phyloP scores from a whole-genome alignment of 805 yeast species.

The Lachancea cidri region DNA sequence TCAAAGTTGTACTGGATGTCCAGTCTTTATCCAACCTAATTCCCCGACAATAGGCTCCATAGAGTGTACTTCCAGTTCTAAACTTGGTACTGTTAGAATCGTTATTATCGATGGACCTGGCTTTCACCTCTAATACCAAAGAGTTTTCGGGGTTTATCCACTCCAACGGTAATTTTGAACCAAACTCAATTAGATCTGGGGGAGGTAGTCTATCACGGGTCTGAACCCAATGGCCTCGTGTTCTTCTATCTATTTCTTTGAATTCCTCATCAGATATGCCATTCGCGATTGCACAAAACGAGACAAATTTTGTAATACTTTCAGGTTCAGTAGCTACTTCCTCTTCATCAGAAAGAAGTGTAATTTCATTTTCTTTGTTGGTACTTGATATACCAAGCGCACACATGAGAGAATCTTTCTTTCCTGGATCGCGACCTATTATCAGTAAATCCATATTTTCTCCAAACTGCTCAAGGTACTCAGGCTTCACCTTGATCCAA shows the following conservation, averaged over 20 bases:
- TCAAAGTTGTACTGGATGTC: conserved; percentile 48
- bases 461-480: conserved; percentile 78
- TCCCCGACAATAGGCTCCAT: conserved; percentile 67
- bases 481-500: conserved; percentile 94
- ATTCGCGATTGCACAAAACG: conserved; percentile 78
- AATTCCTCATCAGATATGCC: conserved; percentile 69
- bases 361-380: conserved; percentile 1
- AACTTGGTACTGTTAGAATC: conserved; percentile 41
- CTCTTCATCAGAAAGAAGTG: conserved; percentile 12
- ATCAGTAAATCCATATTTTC: conserved; percentile 77
- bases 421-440: conserved; percentile 72
- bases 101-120: conserved; percentile 59
- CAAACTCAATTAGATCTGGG: conserved; percentile 43
- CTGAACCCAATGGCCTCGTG: conserved; percentile 58
- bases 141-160: conserved; percentile 83
- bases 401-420: conserved; percentile 65
- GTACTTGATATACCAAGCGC: conserved; percentile 52
- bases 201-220: conserved; percentile 40
- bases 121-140: conserved; percentile 76
- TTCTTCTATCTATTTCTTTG: conserved; percentile 48
- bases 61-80: conserved; percentile 63
- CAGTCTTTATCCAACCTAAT: conserved; percentile 66
- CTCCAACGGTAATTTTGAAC: conserved; percentile 54
- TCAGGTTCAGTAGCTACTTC: conserved; percentile 5
- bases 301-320: conserved; percentile 38